Evolutionary conservation across 805 yeast genomes (phyloP).

Genomic region (Starmerella etchellsii): DNA sequence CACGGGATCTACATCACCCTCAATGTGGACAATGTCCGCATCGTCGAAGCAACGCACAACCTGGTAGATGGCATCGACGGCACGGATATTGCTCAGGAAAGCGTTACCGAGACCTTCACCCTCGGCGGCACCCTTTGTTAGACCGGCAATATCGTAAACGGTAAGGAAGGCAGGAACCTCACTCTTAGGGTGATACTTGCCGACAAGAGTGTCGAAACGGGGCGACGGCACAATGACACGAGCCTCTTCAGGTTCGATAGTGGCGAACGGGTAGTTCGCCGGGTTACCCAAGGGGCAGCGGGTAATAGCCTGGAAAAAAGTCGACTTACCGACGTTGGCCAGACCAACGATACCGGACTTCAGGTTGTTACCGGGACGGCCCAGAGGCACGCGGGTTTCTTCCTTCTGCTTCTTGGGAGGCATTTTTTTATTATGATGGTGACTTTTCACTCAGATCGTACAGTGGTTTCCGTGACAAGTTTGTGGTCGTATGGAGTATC

Average conservation of each 20-base stretch:
- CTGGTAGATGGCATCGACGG: constrained; percentile 95
- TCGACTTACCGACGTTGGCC: constrained; percentile 78
- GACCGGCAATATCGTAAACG: constrained; percentile 93
- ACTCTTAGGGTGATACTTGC: constrained; percentile 65
- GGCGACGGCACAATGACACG: constrained; percentile 87
- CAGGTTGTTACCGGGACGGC: constrained; percentile 68
- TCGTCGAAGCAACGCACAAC: constrained; percentile 97
- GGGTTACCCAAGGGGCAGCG: constrained; percentile 88
- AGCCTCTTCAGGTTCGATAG: constrained; percentile 97
- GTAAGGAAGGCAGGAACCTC: constrained; percentile 88
- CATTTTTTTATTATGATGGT: constrained; percentile 31
- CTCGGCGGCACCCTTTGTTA: constrained; percentile 89
- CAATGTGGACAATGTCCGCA: constrained; percentile 93
- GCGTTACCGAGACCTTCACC: constrained; percentile 99
- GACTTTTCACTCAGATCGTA: not conserved
- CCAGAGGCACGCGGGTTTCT: constrained; percentile 64
- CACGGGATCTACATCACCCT: constrained; percentile 90
- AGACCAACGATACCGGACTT: constrained; percentile 87
- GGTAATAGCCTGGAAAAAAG: constrained; percentile 94
- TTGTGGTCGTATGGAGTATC: too few relatives aligned
- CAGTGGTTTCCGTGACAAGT: not conserved
- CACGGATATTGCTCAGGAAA: constrained; percentile 89
- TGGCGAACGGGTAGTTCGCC: constrained; percentile 96
- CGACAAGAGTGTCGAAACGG: constrained; percentile 65
- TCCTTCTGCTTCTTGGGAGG: constrained; percentile 62